Evolutionary conservation across 2,329 filamentous ascomycete genomes (phyloP).

Genomic region (Fusarium sublunatum): DNA sequence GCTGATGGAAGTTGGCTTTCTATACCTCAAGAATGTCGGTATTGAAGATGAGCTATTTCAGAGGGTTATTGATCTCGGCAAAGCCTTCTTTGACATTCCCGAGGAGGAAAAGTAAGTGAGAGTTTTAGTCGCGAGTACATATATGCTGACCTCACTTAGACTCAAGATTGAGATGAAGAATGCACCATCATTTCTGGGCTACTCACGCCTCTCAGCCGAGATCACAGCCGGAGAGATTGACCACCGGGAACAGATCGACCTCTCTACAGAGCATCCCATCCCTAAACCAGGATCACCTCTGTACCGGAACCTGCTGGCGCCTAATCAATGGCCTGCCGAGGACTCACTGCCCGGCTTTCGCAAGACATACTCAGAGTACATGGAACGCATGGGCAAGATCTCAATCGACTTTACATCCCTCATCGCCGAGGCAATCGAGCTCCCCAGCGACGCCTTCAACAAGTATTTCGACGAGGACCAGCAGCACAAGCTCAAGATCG

Average conservation of each 20-base stretch:
- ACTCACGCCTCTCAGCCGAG: conserved; percentile 73
- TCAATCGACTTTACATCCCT: conserved; percentile 80
- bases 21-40: conserved; percentile 85
- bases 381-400: conserved; percentile 77
- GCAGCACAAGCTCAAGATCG: conserved; percentile 91
- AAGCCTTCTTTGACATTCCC: conserved; percentile 81
- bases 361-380: conserved; percentile 77
- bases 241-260: conserved; percentile 87
- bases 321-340: conserved; percentile 81
- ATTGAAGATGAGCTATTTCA: conserved; percentile 73
- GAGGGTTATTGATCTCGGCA: conserved; percentile 74
- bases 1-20: conserved; percentile 86
- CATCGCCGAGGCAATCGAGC: conserved; percentile 84
- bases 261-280: conserved; percentile 80
- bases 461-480: conserved; percentile 79
- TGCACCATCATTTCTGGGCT: conserved; percentile 76
- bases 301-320: conserved; percentile 81
- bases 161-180: conserved; percentile 79
- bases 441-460: conserved; percentile 76
- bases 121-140: background rate
- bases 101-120: conserved; percentile 74
- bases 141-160: conserved; percentile 49
- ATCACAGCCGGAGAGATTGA: conserved; percentile 80
- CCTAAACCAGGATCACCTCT: conserved; percentile 71
- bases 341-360: conserved; percentile 74